Evolutionary conservation across 1,284 basidiomycete species (phyloP).

Genomic region (Agaricales sp.): DNA sequence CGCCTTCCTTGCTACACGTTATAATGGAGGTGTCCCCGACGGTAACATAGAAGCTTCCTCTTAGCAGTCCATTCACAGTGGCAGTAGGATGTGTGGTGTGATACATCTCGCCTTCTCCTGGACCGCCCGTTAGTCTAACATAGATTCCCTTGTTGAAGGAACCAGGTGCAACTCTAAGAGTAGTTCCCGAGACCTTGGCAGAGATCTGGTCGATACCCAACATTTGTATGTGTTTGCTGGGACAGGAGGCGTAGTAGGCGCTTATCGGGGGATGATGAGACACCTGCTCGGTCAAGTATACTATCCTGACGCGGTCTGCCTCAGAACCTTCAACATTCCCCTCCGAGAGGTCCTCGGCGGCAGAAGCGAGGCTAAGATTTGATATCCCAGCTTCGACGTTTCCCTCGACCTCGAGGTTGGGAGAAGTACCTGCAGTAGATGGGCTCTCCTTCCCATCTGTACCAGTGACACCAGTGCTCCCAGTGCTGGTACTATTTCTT

Average conservation of each 20-base stretch:
- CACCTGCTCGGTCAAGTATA: constrained; percentile 76
- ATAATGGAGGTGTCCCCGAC: constrained; percentile 75
- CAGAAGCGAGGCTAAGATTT: constrained; percentile 41
- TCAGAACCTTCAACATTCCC: constrained; percentile 14
- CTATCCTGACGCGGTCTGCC: constrained; percentile 45
- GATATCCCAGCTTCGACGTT: constrained; percentile 44
- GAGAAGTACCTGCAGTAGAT: constrained; percentile 49
- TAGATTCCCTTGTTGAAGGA: constrained; percentile 85
- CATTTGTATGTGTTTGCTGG: constrained; percentile 62
- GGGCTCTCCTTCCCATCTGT: constrained; percentile 34
- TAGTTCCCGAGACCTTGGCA: constrained; percentile 81
- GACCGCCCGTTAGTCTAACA: constrained; percentile 64
- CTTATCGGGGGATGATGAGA: constrained; percentile 97
- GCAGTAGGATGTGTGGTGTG: constrained; percentile 87
- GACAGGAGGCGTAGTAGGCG: constrained; percentile 76
- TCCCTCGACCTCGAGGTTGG: constrained; percentile 24
- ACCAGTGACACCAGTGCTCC: constrained; percentile 37
- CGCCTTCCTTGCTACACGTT: constrained; percentile 64
- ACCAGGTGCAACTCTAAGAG: constrained; percentile 77
- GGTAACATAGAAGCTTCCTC: constrained; percentile 87
- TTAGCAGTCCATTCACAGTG: constrained; percentile 84
- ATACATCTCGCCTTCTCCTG: constrained; percentile 76
- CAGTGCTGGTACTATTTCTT: constrained; percentile 42
- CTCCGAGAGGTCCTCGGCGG: too few species aligned
- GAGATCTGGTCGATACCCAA: constrained; percentile 86